phyloP scores from a whole-genome alignment of 208 protist genomes.

The Leptomonas seymouri region DNA sequence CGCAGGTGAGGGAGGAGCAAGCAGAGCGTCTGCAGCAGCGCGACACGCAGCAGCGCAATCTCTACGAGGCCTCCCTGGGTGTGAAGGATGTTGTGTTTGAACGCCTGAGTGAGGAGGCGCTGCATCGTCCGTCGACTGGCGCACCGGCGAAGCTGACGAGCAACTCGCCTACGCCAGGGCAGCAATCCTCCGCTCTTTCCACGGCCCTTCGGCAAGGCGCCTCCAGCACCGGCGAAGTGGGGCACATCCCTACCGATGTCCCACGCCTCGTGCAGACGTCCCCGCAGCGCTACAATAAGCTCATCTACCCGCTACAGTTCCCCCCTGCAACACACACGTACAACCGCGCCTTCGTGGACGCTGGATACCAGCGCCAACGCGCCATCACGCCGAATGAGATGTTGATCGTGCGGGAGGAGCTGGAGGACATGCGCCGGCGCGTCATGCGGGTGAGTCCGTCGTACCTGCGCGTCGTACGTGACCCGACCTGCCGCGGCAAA shows the following conservation, averaged over 20 bases:
- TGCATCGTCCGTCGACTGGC: slow-evolving; percentile 73
- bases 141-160: slow-evolving; percentile 55
- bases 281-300: slow-evolving; percentile 60
- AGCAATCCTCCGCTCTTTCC: slow-evolving; percentile 1
- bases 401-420: slow-evolving; percentile 82
- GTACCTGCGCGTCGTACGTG: slow-evolving; percentile 79
- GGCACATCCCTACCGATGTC: slow-evolving; percentile 69
- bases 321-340: slow-evolving; percentile 80
- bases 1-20: slow-evolving; percentile 38
- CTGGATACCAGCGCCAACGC: slow-evolving; percentile 80
- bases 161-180: not conserved
- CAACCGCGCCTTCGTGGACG: slow-evolving; percentile 86
- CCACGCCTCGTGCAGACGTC: slow-evolving; percentile 65
- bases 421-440: slow-evolving; percentile 59
- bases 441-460: slow-evolving; percentile 47
- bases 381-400: slow-evolving; percentile 84
- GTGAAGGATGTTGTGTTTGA: slow-evolving; percentile 89
- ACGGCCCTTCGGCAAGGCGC: slow-evolving; percentile 32
- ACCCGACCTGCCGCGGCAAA: slow-evolving; percentile 81
- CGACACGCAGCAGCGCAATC: slow-evolving; percentile 58
- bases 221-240: slow-evolving; percentile 55
- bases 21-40: slow-evolving; percentile 39
- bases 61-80: slow-evolving; percentile 70
- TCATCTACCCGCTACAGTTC: slow-evolving; percentile 77
- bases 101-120: slow-evolving; percentile 81